These are phyloP conservation scores for Lactarius psammicola DNA, from an alignment of 768 basidiomycete species.

Conservation along the genomic window DNA sequence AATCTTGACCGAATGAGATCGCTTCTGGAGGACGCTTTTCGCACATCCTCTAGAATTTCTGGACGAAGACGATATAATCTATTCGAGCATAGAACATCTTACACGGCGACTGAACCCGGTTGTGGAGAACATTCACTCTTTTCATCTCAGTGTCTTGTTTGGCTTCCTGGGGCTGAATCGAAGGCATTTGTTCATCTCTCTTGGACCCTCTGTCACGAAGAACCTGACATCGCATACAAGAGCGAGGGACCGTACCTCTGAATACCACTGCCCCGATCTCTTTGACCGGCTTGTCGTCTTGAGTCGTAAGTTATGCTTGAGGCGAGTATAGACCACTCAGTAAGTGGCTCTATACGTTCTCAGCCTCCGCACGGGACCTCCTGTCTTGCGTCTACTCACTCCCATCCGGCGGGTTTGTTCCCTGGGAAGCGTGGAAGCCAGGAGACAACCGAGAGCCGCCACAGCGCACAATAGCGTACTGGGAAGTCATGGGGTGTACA, in stretches of 20 bases:
- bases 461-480: not conserved
- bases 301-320: conserved; percentile 2
- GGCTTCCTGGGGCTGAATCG: not conserved
- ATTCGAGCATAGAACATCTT: conserved; percentile 1
- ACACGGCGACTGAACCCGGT: not conserved
- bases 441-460: conserved; percentile 5
- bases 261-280: not conserved
- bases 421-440: not conserved
- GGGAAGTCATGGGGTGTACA: not conserved
- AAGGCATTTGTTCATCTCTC: not conserved
- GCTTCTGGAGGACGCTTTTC: not conserved
- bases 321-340: not conserved
- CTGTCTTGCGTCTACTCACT: conserved; percentile 10
- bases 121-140: conserved; percentile 1
- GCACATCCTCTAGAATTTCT: conserved; percentile 8
- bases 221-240: too few species aligned
- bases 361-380: not conserved
- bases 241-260: not conserved
- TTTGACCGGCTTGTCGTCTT: conserved; percentile 8
- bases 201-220: too few species aligned
- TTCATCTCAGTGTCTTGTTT: too few species aligned
- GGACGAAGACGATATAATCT: conserved; percentile 7
- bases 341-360: conserved; percentile 6
- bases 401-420: not conserved
- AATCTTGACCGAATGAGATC: not conserved